Evolutionary conservation across 176 grass and related monocot genomes (phyloP), one percentile per base, ranked within the genome.

Genomic region (Oryza longistaminata): DNA sequence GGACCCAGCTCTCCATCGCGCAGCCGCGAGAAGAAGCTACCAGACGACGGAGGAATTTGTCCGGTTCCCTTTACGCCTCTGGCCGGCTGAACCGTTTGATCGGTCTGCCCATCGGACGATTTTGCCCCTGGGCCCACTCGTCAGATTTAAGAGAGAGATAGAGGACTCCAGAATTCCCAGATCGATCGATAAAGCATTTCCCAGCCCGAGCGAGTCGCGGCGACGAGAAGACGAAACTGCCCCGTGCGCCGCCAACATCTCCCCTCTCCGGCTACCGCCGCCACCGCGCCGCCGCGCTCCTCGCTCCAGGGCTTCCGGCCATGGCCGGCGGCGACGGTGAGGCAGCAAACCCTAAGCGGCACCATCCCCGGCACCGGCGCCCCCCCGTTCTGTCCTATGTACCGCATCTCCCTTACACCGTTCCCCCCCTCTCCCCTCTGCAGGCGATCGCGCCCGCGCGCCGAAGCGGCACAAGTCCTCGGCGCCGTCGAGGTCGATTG

Each of bases 1-100:
- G 89, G 85, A 94, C 91, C 85, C 93, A 94, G 58, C 88, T 75
- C 77, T 95, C 96, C 91, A 93, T 93, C 68, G 1, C 48, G 74
- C 66, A 14, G 8, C 7, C 15, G 62, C 45, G 60, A 77, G 42
- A 3, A n/a, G 53, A 3, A n/a, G 53, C 50, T 45, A 62, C 67
- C 39, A 62, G 45, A 71, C 27, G 68, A 71, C 15, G 68, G 52
- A 9, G 21, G 21, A 37, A 27, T 80, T 71, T 50, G 69, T 80
- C 76, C 31, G 2, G 1, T 66, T 40, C 64, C 19, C 11, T 2
- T 4, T 3, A 3, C 6, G 29, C 7, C 42, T 21, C 3, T 50
- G 50, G 16, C 11, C 35, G 35, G 35, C 5, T 37, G 35, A 37
- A 37, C 35, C 7, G 39, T 40, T 40, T 40, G 39, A 40, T 40